These are phyloP conservation scores for Ramichloridium luteum DNA, from an alignment of 2,329 filamentous ascomycete species.

Conservation along the genomic window DNA sequence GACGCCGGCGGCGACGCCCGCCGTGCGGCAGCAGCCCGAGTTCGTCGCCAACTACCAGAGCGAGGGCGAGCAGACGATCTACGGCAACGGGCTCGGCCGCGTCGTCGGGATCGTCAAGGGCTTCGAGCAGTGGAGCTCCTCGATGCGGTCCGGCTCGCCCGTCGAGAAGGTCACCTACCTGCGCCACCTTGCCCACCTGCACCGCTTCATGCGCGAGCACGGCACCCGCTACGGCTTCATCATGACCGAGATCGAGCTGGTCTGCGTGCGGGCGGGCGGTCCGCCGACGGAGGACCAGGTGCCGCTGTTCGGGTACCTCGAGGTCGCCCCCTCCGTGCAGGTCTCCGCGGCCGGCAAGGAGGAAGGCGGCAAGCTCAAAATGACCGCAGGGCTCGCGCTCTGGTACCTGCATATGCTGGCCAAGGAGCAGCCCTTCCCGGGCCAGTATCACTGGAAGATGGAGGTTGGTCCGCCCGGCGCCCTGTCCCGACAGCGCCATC, in stretches of 20 bases:
- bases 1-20: conserved; percentile 16
- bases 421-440: conserved; percentile 45
- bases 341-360: conserved; percentile 27
- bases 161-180: conserved; percentile 83
- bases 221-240: conserved; percentile 91
- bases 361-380: conserved; percentile 33
- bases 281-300: conserved; percentile 33
- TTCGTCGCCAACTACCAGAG: conserved; percentile 53
- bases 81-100: conserved; percentile 40
- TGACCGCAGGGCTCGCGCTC: conserved; percentile 62
- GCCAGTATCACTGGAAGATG: conserved; percentile 51
- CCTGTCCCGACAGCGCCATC: conserved; percentile 56
- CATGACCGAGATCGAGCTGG: conserved; percentile 87
- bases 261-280: conserved; percentile 70
- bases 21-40: conserved; percentile 45
- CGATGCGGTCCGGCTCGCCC: conserved; percentile 76
- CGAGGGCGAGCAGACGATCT: conserved; percentile 37
- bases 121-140: conserved; percentile 90
- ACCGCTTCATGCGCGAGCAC: conserved; percentile 87
- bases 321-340: conserved; percentile 51
- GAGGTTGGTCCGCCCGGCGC: conserved; percentile 67
- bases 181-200: conserved; percentile 70
- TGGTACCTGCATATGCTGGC: conserved; percentile 68
- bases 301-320: conserved; percentile 80
- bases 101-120: conserved; percentile 79